Conservation (phyloP, 2,329 filamentous ascomycete species). For the Fusarium avenaceum region DNA sequence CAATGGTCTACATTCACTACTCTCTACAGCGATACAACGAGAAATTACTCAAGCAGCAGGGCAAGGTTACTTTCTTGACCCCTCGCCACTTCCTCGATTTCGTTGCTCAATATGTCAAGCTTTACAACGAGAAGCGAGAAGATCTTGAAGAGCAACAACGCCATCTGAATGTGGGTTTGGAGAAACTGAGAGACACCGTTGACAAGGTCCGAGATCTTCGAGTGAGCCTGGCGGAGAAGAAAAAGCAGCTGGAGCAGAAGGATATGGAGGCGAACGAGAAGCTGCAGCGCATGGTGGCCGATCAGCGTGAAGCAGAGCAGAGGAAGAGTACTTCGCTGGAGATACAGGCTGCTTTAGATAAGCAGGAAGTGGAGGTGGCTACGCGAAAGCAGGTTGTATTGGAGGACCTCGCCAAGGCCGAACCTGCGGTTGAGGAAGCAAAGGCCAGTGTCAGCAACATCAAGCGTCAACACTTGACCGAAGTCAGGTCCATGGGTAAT, state of each 20-base stretch:
- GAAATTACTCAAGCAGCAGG: conserved; percentile 91
- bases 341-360: conserved; percentile 87
- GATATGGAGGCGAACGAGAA: conserved; percentile 97
- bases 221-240: conserved; percentile 92
- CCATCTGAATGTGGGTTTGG: conserved; percentile 96
- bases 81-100: conserved; percentile 98
- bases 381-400: conserved; percentile 86
- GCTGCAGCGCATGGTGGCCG: conserved; percentile 94
- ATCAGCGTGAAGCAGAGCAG: conserved; percentile 94
- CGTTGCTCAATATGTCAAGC: conserved; percentile 94
- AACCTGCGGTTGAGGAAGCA: conserved; percentile 92
- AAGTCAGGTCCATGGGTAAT: conserved; percentile 96
- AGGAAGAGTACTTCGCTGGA: conserved; percentile 89
- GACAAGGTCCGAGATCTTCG: conserved; percentile 96
- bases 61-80: conserved; percentile 91
- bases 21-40: conserved; percentile 91
- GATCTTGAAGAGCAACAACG: conserved; percentile 98
- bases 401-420: conserved; percentile 87
- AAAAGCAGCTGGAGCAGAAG: conserved; percentile 91
- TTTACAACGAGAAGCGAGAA: conserved; percentile 98
- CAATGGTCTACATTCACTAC: conserved; percentile 99
- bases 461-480: conserved; percentile 95
- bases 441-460: conserved; percentile 98
- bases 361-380: conserved; percentile 90
- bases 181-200: conserved; percentile 96